A percentile compares a stretch with the other conserved stretches of the same genome.
Conservation (phyloP, 2,329 filamentous ascomycete species). For the Fusarium protoensiforme region DNA sequence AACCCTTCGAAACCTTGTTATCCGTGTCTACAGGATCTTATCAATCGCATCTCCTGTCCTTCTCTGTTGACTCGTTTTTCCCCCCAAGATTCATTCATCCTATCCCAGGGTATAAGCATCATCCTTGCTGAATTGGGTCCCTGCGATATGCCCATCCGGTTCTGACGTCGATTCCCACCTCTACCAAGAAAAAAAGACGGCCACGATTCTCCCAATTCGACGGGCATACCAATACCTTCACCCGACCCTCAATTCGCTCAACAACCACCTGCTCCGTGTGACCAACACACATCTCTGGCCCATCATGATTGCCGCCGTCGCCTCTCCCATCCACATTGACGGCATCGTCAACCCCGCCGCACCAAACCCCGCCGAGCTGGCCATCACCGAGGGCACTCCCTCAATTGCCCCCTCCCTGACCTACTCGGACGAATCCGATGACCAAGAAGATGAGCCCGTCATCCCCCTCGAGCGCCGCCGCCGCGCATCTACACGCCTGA, state of each 20-base stretch:
- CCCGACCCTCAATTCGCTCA: slow-evolving; percentile 14
- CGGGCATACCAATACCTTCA: slow-evolving; percentile 30
- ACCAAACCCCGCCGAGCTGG: slow-evolving; percentile 53
- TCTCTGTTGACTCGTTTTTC: not conserved
- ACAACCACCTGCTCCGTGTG: slow-evolving; percentile 10
- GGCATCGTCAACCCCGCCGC: slow-evolving; percentile 53
- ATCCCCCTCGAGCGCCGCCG: slow-evolving; percentile 60
- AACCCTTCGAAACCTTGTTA: not conserved
- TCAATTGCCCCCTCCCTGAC: slow-evolving; percentile 71
- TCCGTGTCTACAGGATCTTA: slow-evolving; percentile 22
- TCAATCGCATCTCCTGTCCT: slow-evolving; percentile 34
- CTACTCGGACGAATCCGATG: slow-evolving; percentile 72
- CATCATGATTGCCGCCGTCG: slow-evolving; percentile 47
- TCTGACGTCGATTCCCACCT: slow-evolving; percentile 36
- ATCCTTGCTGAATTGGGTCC: slow-evolving; percentile 9
- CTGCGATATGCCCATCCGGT: slow-evolving; percentile 38
- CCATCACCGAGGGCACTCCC: slow-evolving; percentile 59
- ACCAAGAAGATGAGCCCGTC: slow-evolving; percentile 62
- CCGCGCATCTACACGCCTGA: slow-evolving; percentile 76
- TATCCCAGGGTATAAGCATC: slow-evolving; percentile 4
- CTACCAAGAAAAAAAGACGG: not conserved
- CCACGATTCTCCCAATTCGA: slow-evolving; percentile 29
- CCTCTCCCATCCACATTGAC: slow-evolving; percentile 36
- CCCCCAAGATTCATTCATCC: not conserved
- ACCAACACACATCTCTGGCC: slow-evolving; percentile 25